These are phyloP conservation scores for Epicoccum sorghinum DNA, from an alignment of 2,329 filamentous ascomycete species.

Conservation along the genomic window DNA sequence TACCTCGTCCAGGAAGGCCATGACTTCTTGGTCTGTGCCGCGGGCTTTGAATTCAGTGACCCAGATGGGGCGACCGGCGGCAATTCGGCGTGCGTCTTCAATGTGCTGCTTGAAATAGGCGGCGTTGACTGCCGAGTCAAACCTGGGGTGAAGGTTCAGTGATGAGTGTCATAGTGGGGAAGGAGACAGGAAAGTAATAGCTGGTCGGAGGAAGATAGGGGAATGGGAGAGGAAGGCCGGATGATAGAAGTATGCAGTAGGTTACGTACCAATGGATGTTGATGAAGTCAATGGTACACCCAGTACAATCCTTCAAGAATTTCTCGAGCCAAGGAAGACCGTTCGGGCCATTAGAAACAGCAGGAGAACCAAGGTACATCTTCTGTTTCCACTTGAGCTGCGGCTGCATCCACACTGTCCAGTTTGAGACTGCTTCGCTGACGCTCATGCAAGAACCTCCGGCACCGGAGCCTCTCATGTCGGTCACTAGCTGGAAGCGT, in stretches of 20 bases:
- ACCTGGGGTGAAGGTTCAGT: slow-evolving; percentile 16
- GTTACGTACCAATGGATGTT: slow-evolving; percentile 38
- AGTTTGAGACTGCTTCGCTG: not conserved
- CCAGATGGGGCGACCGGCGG: slow-evolving; percentile 57
- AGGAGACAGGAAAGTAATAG: no score
- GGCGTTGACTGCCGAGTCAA: slow-evolving; percentile 29
- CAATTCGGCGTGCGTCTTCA: slow-evolving; percentile 44
- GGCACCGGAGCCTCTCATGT: slow-evolving; percentile 5
- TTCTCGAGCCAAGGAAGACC: slow-evolving; percentile 33
- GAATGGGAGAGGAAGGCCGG: not conserved
- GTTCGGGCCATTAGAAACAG: slow-evolving; percentile 36
- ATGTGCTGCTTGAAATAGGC: slow-evolving; percentile 47
- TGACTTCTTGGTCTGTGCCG: slow-evolving; percentile 27
- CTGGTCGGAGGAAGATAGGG: no score
- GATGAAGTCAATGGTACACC: slow-evolving; percentile 44
- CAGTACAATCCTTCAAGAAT: slow-evolving; percentile 37
- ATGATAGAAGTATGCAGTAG: no score
- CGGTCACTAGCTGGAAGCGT: not conserved
- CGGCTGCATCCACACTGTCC: slow-evolving; percentile 30
- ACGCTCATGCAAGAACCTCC: slow-evolving; percentile 36
- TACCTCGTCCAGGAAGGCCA: slow-evolving; percentile 32
- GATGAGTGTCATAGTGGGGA: not conserved
- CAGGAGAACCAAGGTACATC: slow-evolving; percentile 39
- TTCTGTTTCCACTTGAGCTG: slow-evolving; percentile 21
- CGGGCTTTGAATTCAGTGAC: slow-evolving; percentile 42